Evolutionary conservation across 108 stramenopile genomes (phyloP).

Genomic region (Skeletonema marinoi): DNA sequence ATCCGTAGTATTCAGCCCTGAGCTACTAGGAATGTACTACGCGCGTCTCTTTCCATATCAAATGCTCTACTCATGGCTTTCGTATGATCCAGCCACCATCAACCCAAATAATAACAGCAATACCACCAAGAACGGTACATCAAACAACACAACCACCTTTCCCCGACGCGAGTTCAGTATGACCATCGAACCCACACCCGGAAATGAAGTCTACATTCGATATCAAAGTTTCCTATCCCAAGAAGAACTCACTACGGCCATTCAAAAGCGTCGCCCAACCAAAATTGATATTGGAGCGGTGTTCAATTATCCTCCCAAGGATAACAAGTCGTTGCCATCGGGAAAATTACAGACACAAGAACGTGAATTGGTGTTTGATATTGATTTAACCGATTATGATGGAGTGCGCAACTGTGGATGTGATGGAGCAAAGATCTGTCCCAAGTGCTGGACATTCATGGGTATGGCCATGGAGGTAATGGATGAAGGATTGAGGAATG

Average conservation of each 20-base stretch:
- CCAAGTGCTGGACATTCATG: conserved; percentile 97
- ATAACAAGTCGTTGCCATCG: conserved; percentile 72
- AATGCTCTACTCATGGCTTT: conserved; percentile 72
- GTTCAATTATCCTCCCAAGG: conserved; percentile 90
- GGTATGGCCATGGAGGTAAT: conserved; percentile 93
- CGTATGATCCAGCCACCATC: conserved; percentile 53
- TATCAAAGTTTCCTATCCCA: conserved; percentile 89
- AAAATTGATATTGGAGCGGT: conserved; percentile 99
- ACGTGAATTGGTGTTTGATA: conserved; percentile 99
- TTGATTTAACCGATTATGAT: conserved; percentile 99
- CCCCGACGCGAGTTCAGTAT: conserved; percentile 95
- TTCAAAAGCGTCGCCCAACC: conserved; percentile 88
- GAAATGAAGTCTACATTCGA: conserved; percentile 97
- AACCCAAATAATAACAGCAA: neutral
- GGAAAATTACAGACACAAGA: conserved; percentile 83
- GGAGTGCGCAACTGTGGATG: conserved; percentile 96
- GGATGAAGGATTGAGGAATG: conserved; percentile 83
- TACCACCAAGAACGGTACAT: conserved; percentile 9
- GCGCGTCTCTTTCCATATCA: conserved; percentile 89
- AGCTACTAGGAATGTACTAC: conserved; percentile 93
- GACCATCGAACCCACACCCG: conserved; percentile 85
- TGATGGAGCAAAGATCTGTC: conserved; percentile 88
- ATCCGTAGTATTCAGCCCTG: conserved; percentile 81
- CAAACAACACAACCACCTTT: conserved; percentile 47
- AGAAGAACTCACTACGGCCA: conserved; percentile 69